phyloP scores from a whole-genome alignment of 2,329 filamentous ascomycete genomes.

The Colletotrichum spinosum region DNA sequence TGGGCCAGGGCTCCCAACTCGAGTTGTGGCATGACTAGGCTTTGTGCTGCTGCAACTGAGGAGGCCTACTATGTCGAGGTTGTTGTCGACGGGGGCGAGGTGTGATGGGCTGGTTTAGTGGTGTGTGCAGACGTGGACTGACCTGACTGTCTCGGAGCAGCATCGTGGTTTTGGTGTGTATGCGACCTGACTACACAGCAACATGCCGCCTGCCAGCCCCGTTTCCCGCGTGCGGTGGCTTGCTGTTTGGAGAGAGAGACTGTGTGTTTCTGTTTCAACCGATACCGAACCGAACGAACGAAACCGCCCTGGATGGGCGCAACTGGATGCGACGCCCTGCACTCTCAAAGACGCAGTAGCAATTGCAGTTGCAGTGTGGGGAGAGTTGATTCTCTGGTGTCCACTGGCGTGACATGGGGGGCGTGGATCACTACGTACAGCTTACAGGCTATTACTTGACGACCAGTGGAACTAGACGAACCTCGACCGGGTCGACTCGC shows the following conservation, averaged over 20 bases:
- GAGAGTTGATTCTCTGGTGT: neutral
- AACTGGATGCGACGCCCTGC: neutral
- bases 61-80: neutral
- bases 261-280: constrained; percentile 6
- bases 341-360: constrained; percentile 1
- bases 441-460: neutral
- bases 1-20: neutral
- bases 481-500: constrained; percentile 6
- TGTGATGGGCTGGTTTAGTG: constrained; percentile 17
- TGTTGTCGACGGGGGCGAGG: constrained; percentile 8
- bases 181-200: neutral
- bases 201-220: constrained; percentile 18
- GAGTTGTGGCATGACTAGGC: constrained; percentile 17
- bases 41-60: constrained; percentile 2
- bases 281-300: constrained; percentile 9
- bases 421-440: neutral
- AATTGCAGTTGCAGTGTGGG: neutral
- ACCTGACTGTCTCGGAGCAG: neutral
- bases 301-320: neutral
- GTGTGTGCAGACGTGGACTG: constrained; percentile 15
- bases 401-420: neutral
- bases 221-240: constrained; percentile 9
- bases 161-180: neutral
- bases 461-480: neutral
- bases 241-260: neutral